phyloP scores from a whole-genome alignment of 306 rosid species.

The Medicago arabica region DNA sequence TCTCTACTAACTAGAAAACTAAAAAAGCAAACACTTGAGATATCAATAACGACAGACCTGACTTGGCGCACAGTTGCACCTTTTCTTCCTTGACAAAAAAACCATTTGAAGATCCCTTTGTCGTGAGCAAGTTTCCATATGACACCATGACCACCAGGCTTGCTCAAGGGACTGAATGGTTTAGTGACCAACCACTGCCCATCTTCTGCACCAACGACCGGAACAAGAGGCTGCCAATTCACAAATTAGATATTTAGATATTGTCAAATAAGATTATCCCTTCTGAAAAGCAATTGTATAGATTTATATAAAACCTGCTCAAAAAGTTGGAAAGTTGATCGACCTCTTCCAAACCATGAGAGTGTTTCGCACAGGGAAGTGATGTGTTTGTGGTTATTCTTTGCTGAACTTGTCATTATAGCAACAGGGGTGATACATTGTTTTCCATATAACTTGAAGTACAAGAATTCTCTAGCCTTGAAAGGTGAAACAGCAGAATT shows the following conservation, averaged over 20 bases:
- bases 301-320: conserved; percentile 80
- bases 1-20: conserved; percentile 31
- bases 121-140: conserved; percentile 97
- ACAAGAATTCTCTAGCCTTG: conserved; percentile 97
- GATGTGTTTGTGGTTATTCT: conserved; percentile 82
- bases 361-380: conserved; percentile 77
- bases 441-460: conserved; percentile 84
- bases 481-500: conserved; percentile 43
- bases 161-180: conserved; percentile 78
- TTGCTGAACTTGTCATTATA: conserved; percentile 96
- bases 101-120: conserved; percentile 91
- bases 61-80: conserved; percentile 97
- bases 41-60: conserved; percentile 63
- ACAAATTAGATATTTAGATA: conserved; percentile 47
- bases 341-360: conserved; percentile 98
- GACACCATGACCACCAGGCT: conserved; percentile 98
- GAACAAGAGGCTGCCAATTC: conserved; percentile 92
- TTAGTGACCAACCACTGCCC: conserved; percentile 86
- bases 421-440: conserved; percentile 96
- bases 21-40: conserved; percentile 18
- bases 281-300: conserved; percentile 31
- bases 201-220: conserved; percentile 84
- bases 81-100: conserved; percentile 83
- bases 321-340: conserved; percentile 89
- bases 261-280: conserved; percentile 36